Percentiles rank a stretch among this genome's conserved stretches.
These are phyloP conservation scores for Lactarius vividus DNA, from an alignment of 768 basidiomycete genomes.

Conservation along the genomic window DNA sequence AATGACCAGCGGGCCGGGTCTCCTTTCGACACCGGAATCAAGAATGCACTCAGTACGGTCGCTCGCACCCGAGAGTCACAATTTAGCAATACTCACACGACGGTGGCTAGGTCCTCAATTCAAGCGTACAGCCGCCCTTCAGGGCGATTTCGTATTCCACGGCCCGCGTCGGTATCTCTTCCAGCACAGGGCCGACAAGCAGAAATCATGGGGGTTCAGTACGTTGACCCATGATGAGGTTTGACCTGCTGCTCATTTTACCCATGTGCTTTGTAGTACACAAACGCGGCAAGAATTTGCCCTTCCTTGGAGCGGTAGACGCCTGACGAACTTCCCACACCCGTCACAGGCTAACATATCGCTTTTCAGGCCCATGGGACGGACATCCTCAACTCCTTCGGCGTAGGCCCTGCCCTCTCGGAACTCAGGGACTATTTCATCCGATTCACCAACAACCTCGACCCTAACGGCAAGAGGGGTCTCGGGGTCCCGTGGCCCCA, in stretches of 20 bases:
- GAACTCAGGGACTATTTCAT: slow-evolving; percentile 26
- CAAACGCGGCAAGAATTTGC: slow-evolving; percentile 21
- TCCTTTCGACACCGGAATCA: slow-evolving; percentile 27
- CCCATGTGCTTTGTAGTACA: slow-evolving; percentile 3
- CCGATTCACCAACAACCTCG: slow-evolving; percentile 22
- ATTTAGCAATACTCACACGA: background rate
- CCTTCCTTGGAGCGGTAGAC: slow-evolving; percentile 23
- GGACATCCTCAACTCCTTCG: slow-evolving; percentile 19
- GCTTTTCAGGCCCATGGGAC: slow-evolving; percentile 8
- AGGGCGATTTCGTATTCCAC: slow-evolving; percentile 27
- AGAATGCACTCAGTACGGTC: slow-evolving; percentile 33
- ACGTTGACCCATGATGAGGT: background rate
- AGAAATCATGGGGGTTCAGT: slow-evolving; percentile 26
- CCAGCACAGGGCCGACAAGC: slow-evolving; percentile 13
- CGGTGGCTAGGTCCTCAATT: slow-evolving; percentile 19
- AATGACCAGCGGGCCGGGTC: slow-evolving; percentile 19
- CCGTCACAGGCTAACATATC: slow-evolving; percentile 1
- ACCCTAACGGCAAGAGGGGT: slow-evolving; percentile 23
- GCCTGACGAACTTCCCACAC: background rate
- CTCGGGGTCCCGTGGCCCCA: slow-evolving; percentile 21
- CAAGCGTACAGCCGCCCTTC: slow-evolving; percentile 24
- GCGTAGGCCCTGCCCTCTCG: background rate
- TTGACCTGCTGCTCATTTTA: too few species aligned
- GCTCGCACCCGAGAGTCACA: background rate
- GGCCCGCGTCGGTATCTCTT: slow-evolving; percentile 25